phyloP scores from a whole-genome alignment of 1,139 yeast genomes.

The Hemisphaericaspora xylofermentans region DNA sequence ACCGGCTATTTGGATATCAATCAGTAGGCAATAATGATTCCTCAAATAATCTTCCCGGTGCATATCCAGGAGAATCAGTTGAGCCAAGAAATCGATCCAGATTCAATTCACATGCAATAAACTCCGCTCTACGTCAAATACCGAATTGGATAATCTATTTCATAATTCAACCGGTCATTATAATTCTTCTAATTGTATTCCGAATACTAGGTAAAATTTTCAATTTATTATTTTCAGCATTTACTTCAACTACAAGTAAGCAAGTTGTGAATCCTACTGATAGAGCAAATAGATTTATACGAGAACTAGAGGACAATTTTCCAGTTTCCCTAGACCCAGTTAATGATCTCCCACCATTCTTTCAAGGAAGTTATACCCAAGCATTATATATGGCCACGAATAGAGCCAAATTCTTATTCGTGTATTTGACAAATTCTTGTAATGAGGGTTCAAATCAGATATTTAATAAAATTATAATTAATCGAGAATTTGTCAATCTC shows the following conservation, averaged over 20 bases:
- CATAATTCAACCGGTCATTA: slow-evolving; percentile 30
- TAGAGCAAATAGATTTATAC: slow-evolving; percentile 33
- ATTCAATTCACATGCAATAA: slow-evolving; percentile 16
- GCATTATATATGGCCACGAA: slow-evolving; percentile 69
- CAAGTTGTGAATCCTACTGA: slow-evolving; percentile 30
- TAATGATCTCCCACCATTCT: slow-evolving; percentile 44
- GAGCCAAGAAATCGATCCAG: slow-evolving; percentile 9
- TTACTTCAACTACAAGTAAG: slow-evolving; percentile 10
- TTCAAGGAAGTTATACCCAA: slow-evolving; percentile 74
- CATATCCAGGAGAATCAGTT: slow-evolving; percentile 8
- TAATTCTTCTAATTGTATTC: slow-evolving; percentile 24
- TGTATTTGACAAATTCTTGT: slow-evolving; percentile 72
- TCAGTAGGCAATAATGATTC: slow-evolving; percentile 1
- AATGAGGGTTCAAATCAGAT: slow-evolving; percentile 62
- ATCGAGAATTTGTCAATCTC: slow-evolving; percentile 51
- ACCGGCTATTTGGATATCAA: not conserved
- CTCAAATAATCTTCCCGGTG: slow-evolving; percentile 9
- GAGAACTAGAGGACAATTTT: slow-evolving; percentile 37
- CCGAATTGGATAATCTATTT: slow-evolving; percentile 19
- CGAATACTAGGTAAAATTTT: slow-evolving; percentile 26
- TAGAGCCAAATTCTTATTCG: slow-evolving; percentile 67
- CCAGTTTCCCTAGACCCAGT: not conserved
- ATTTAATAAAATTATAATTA: slow-evolving; percentile 55
- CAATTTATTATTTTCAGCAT: slow-evolving; percentile 30
- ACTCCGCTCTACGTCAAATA: slow-evolving; percentile 3